phyloP scores from a whole-genome alignment of 108 stramenopile genomes.

The Conticribra weissflogii region DNA sequence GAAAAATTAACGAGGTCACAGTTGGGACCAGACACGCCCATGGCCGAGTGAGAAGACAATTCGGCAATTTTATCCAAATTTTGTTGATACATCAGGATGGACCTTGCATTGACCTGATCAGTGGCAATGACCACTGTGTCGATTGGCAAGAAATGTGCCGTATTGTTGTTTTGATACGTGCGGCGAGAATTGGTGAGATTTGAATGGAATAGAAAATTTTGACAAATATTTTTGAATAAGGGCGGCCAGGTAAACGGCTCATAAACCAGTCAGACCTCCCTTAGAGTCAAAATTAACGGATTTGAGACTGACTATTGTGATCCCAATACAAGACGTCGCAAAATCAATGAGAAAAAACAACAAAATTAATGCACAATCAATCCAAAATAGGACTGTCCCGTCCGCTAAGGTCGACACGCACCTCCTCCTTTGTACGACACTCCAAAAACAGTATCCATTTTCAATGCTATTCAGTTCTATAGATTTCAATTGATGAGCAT shows the following conservation, averaged over 20 bases:
- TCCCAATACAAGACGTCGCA: background rate
- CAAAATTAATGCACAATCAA: background rate
- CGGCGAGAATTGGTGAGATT: background rate
- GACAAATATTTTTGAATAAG: no score
- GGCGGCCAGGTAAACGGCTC: no score
- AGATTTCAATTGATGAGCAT: background rate
- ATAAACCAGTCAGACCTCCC: no score
- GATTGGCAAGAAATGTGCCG: background rate
- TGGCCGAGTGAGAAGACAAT: constrained; percentile 76
- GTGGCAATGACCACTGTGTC: constrained; percentile 82
- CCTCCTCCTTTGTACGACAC: constrained; percentile 84
- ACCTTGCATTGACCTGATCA: constrained; percentile 89
- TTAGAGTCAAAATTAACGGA: no score
- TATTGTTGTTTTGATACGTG: background rate
- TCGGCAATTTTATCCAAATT: constrained; percentile 87
- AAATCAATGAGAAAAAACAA: background rate
- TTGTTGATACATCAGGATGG: constrained; percentile 86
- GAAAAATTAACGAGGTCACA: constrained; percentile 91
- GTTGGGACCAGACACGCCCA: constrained; percentile 90
- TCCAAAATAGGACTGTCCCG: no score
- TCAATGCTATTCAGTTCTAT: background rate
- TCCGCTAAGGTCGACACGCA: constrained; percentile 49
- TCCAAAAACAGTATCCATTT: constrained; percentile 89
- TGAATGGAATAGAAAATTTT: constrained; percentile 3
- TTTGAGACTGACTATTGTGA: no score